Conservation (phyloP, 139 green algal genomes). For the Chlorella sp. region DNA sequence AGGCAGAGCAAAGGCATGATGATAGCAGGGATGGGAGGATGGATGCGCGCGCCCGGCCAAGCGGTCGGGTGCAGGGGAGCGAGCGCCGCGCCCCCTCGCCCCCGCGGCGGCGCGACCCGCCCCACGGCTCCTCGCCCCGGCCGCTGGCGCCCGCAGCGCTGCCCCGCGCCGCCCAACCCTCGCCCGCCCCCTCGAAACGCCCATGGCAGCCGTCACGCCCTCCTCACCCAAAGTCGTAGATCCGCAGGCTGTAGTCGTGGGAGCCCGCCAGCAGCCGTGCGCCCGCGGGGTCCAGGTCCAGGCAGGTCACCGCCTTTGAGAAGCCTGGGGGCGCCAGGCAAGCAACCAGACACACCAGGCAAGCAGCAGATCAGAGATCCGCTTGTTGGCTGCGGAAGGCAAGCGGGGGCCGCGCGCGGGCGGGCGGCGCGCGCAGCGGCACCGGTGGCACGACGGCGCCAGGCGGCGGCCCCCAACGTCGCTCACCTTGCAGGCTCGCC, state of each 20-base stretch:
- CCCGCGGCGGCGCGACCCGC: neutral
- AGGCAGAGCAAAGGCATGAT: neutral
- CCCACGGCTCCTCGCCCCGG: neutral
- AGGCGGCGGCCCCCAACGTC: no score
- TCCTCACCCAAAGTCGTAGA: conserved; percentile 95
- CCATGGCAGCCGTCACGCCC: conserved; percentile 84
- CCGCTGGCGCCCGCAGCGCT: neutral
- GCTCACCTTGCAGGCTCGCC: no score
- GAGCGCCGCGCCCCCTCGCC: neutral
- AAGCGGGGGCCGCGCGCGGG: no score
- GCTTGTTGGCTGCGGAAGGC: no score
- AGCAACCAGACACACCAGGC: no score
- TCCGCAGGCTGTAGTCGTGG: conserved; percentile 78
- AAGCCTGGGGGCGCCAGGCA: no score
- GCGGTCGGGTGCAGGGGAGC: no score
- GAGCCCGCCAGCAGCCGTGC: conserved; percentile 74
- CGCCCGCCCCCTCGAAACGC: conserved; percentile 77
- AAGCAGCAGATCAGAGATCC: no score
- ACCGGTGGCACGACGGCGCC: no score
- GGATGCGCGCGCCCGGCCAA: no score
- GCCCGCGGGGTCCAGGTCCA: conserved; percentile 83
- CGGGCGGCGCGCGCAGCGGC: no score
- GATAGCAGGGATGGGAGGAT: no score
- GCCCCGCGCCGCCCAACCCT: conserved; percentile 82
- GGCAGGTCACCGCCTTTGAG: conserved; percentile 68